Percentiles rank a stretch among this genome's conserved stretches.
These are phyloP conservation scores for Leccinum solheimii DNA, from an alignment of 1,284 basidiomycete species.

Conservation along the genomic window DNA sequence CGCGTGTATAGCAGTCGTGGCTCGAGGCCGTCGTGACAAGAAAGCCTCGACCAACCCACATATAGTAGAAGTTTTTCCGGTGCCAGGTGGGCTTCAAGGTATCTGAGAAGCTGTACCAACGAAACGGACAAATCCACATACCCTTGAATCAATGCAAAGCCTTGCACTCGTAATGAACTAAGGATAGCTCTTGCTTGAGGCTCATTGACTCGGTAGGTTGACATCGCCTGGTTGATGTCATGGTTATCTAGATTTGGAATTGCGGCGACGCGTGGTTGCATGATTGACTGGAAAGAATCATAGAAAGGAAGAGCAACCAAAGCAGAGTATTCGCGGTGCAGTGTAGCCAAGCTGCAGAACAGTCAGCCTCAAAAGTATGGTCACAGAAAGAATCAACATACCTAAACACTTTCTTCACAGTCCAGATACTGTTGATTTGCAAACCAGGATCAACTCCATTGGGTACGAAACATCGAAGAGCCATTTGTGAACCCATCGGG, in stretches of 20 bases:
- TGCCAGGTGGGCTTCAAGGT: constrained; percentile 80
- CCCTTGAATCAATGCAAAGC: constrained; percentile 97
- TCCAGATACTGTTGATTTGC: constrained; percentile 68
- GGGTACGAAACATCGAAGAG: constrained; percentile 49
- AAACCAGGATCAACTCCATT: constrained; percentile 54
- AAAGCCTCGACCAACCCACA: constrained; percentile 91
- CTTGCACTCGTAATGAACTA: constrained; percentile 69
- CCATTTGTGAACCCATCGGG: constrained; percentile 51
- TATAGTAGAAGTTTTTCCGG: constrained; percentile 98
- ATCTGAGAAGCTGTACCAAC: constrained; percentile 4
- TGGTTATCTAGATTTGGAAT: constrained; percentile 48
- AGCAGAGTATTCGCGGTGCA: constrained; percentile 91
- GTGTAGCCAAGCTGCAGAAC: constrained; percentile 74
- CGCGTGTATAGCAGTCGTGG: constrained; percentile 49
- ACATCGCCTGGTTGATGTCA: constrained; percentile 72
- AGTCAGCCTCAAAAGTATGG: constrained; percentile 3
- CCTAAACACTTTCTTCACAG: constrained; percentile 82
- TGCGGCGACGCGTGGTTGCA: constrained; percentile 62
- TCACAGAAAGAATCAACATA: constrained; percentile 37
- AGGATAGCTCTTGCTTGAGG: constrained; percentile 93
- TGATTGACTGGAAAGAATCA: constrained; percentile 70
- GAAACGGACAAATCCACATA: constrained; percentile 39
- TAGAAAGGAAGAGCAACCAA: constrained; percentile 83
- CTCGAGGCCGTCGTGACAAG: constrained; percentile 58
- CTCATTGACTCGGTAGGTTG: constrained; percentile 79